These are phyloP conservation scores for Nymphaea colorata DNA, from an alignment of 164 flowering plant species.

Conservation along the genomic window DNA sequence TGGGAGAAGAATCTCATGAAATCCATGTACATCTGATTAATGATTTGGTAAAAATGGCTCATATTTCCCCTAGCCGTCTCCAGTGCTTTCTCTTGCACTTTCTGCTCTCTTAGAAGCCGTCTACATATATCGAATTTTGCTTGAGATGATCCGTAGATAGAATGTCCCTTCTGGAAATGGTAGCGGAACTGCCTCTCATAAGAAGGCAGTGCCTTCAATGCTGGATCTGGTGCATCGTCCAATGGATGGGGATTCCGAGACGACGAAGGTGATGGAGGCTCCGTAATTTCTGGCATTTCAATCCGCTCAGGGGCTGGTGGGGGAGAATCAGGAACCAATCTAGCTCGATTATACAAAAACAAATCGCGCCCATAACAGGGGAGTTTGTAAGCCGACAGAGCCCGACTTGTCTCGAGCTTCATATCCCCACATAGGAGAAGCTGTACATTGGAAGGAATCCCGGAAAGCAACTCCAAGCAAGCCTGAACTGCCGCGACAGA, in stretches of 20 bases:
- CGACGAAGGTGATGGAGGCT: slow-evolving; percentile 46
- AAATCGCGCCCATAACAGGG: slow-evolving; percentile 67
- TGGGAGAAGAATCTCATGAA: slow-evolving; percentile 64
- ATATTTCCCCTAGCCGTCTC: slow-evolving; percentile 72
- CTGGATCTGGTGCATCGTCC: slow-evolving; percentile 91
- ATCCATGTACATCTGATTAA: slow-evolving; percentile 59
- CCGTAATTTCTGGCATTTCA: slow-evolving; percentile 31
- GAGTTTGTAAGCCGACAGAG: slow-evolving; percentile 65
- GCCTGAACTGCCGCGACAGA: slow-evolving; percentile 60
- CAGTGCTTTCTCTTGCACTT: slow-evolving; percentile 83
- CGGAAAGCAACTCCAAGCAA: slow-evolving; percentile 44
- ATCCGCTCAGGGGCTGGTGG: slow-evolving; percentile 53
- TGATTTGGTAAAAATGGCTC: slow-evolving; percentile 54
- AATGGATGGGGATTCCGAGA: slow-evolving; percentile 58
- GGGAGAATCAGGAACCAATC: slow-evolving; percentile 46
- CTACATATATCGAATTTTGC: slow-evolving; percentile 43
- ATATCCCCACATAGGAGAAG: slow-evolving; percentile 65
- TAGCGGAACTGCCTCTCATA: slow-evolving; percentile 80
- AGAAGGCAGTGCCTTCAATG: slow-evolving; percentile 89
- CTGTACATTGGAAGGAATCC: slow-evolving; percentile 57
- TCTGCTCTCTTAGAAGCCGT: slow-evolving; percentile 56
- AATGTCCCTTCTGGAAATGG: slow-evolving; percentile 67
- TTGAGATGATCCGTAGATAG: slow-evolving; percentile 43
- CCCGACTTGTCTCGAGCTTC: slow-evolving; percentile 64
- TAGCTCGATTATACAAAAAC: slow-evolving; percentile 58